A percentile compares a stretch with the other conserved stretches of the same genome.
Conservation (phyloP, 2,329 filamentous ascomycete genomes). For the Clonostachys rhizophaga region DNA sequence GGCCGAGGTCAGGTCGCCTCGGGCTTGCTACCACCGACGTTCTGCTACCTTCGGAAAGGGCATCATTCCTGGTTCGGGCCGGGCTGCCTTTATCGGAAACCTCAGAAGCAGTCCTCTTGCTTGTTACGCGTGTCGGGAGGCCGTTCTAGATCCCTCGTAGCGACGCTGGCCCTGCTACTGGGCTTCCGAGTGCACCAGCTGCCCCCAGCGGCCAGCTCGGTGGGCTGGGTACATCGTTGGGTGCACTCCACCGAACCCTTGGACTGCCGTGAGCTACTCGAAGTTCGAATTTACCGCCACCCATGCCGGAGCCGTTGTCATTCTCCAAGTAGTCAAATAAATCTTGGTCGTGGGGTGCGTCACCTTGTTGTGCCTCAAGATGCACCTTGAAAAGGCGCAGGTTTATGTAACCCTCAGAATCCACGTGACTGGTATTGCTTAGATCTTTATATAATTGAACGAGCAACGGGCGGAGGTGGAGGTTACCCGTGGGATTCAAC, state of each 20-base stretch:
- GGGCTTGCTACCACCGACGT: too few relatives aligned
- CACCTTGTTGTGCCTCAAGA: conserved; percentile 50
- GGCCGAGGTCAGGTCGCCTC: too few relatives aligned
- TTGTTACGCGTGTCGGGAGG: neutral
- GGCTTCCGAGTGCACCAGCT: conserved; percentile 68
- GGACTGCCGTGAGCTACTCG: conserved; percentile 42
- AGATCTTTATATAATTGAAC: conserved; percentile 73
- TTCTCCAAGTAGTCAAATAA: conserved; percentile 85
- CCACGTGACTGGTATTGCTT: conserved; percentile 25
- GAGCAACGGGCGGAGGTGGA: conserved; percentile 68
- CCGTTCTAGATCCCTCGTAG: conserved; percentile 26
- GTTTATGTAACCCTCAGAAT: conserved; percentile 63
- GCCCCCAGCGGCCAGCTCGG: conserved; percentile 43
- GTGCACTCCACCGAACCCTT: conserved; percentile 48
- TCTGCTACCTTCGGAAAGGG: too few relatives aligned
- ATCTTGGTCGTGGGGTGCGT: conserved; percentile 49
- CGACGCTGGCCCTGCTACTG: conserved; percentile 40
- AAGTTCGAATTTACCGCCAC: conserved; percentile 81
- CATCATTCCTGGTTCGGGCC: too few relatives aligned
- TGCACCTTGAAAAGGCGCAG: conserved; percentile 63
- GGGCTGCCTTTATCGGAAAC: too few relatives aligned
- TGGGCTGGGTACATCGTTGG: conserved; percentile 38
- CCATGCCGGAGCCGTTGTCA: conserved; percentile 80
- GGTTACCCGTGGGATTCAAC: conserved; percentile 11
- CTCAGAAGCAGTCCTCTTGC: too few relatives aligned